Base-by-base conservation (phyloP, 2,329 filamentous ascomycete species). In the Pseudocercospora eumusae region DNA sequence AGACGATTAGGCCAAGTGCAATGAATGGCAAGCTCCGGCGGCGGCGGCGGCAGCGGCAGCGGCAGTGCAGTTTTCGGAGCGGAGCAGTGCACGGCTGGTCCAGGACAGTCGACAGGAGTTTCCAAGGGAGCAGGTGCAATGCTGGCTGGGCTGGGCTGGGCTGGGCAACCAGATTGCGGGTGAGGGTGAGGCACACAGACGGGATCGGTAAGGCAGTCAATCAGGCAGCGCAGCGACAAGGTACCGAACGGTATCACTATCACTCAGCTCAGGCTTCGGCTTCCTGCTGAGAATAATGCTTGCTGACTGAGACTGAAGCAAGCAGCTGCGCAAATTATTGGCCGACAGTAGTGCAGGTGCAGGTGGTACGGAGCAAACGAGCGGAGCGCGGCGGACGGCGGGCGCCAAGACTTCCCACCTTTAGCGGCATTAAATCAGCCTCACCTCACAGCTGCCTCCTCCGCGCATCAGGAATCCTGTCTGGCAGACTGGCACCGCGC, bases 111-210 rank as follows among this genome's bases (percentile, higher is more conserved):
- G 40, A n/a, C 50, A 60, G 21, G 53, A 49, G 33, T 28, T 36
- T 31, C 44, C 18, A 49, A 13, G 36, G 27, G 13, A 18, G 47
- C 44, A 36, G 59, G 59, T 36, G 56, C 52, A 61, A 54, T 54
- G 50, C 56, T 49, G 56, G 56, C 36, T 49, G 56, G 44, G 42
- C 42, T 25, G 56, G 50, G 50, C 50, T 18, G 25, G 28, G 52
- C 28, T 36, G 20, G 50, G 21, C 21, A 20, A n/a, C n/a, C 42
- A 36, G 23, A 25, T 25, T 25, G 33, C 33, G 33, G 33, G 15
- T n/a, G 33, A 36, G 33, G 13, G n/a, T n/a, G 4, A 36, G 9
- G 33, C 33, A 36, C 13, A 15, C 23, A 25, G 23, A n/a, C 13
- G 33, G 33, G 33, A 36, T 36, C 33, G 33, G 33, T 36, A n/a